A percentile compares a stretch with the other conserved stretches of the same genome.
Conservation (phyloP, 2,329 filamentous ascomycete genomes). For the Trichoderma atrobrunneum region DNA sequence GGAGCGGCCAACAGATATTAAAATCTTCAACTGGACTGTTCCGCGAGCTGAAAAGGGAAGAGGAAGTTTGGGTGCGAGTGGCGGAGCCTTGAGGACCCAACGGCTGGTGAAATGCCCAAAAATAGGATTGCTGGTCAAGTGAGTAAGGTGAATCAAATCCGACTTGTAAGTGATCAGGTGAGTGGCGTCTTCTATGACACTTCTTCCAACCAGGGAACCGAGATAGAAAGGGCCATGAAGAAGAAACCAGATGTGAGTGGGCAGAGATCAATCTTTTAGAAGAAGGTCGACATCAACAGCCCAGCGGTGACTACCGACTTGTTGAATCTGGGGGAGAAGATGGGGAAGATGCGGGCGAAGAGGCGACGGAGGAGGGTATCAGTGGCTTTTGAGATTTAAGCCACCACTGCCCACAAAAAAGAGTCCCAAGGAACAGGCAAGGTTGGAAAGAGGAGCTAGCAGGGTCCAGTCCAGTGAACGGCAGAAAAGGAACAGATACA, state of each 20-base stretch:
- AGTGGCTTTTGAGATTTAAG: constrained; percentile 27
- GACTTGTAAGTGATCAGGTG: constrained; percentile 3
- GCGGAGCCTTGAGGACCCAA: constrained; percentile 3
- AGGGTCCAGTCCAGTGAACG: constrained; percentile 13
- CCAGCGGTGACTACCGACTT: not conserved
- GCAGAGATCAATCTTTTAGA: not conserved
- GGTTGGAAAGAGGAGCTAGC: constrained; percentile 17
- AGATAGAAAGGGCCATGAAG: not conserved
- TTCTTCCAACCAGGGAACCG: not conserved
- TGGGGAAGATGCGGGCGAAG: constrained; percentile 17
- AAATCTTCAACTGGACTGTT: not conserved
- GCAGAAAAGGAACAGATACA: constrained; percentile 18
- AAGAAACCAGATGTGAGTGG: not conserved
- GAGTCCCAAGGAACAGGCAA: not conserved
- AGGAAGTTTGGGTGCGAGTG: not conserved
- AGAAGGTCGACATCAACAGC: not conserved
- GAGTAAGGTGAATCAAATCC: not conserved
- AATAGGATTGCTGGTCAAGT: not conserved
- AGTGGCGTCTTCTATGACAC: not conserved
- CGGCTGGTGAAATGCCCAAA: not conserved
- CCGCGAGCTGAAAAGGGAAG: not conserved
- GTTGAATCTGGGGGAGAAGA: constrained; percentile 18
- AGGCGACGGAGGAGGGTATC: constrained; percentile 19
- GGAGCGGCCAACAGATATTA: not conserved
- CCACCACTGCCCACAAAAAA: constrained; percentile 8